Evolutionary conservation across 495 filamentous ascomycete genomes (phyloP).

Genomic region (Achaetomiella virescens): DNA sequence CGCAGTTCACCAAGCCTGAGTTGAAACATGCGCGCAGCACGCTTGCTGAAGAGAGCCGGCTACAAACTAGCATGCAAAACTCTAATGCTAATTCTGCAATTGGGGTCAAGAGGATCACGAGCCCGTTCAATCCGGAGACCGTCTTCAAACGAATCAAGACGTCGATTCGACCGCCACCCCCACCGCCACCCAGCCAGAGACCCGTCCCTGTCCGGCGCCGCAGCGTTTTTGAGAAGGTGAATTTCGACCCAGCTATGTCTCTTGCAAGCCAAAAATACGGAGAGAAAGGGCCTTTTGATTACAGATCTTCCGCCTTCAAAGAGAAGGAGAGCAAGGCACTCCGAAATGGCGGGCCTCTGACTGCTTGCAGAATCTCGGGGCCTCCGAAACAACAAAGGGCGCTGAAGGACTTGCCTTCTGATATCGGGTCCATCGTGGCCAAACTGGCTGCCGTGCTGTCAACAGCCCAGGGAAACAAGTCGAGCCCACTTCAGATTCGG

Average conservation of each 20-base stretch:
- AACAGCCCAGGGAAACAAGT: slow-evolving; percentile 26
- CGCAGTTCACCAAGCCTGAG: slow-evolving; percentile 44
- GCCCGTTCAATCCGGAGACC: slow-evolving; percentile 47
- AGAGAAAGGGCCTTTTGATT: slow-evolving; percentile 43
- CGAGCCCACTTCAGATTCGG: slow-evolving; percentile 40
- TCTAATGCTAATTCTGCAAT: slow-evolving; percentile 26
- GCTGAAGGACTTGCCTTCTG: slow-evolving; percentile 34
- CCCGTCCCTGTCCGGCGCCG: slow-evolving; percentile 11
- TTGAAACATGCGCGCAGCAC: slow-evolving; percentile 43
- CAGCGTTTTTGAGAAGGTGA: slow-evolving; percentile 45
- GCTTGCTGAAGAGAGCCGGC: slow-evolving; percentile 29
- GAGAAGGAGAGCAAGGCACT: slow-evolving; percentile 15
- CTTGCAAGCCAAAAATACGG: slow-evolving; percentile 47
- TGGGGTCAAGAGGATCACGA: slow-evolving; percentile 36
- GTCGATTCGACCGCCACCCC: slow-evolving; percentile 25
- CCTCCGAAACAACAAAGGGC: slow-evolving; percentile 30
- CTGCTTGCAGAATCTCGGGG: slow-evolving; percentile 34
- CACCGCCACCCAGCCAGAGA: slow-evolving; percentile 8
- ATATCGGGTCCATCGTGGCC: slow-evolving; percentile 24
- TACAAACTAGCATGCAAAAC: slow-evolving; percentile 22
- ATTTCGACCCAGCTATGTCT: slow-evolving; percentile 44
- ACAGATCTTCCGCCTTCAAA: slow-evolving; percentile 23
- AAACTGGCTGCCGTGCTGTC: slow-evolving; percentile 24
- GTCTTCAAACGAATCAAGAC: slow-evolving; percentile 47
- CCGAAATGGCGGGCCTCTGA: slow-evolving; percentile 27